Conservation (phyloP, 2,329 filamentous ascomycete genomes). For the Harringtonia lauricola region DNA sequence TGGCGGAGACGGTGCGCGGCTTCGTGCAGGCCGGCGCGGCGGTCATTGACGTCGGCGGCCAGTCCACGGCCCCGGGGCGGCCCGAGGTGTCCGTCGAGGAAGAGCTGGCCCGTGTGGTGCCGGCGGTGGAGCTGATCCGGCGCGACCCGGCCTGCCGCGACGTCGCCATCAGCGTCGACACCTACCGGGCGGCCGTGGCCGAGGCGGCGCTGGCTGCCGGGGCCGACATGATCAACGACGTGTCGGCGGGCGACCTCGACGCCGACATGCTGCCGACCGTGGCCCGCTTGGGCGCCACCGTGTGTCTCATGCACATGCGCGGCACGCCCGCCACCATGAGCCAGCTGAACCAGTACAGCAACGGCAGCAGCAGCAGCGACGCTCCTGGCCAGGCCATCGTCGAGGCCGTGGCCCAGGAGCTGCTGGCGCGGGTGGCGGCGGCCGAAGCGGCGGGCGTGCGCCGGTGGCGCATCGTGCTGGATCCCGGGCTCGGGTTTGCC, state of each 20-base stretch:
- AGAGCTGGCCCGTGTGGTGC: constrained; percentile 68
- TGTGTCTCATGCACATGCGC: constrained; percentile 88
- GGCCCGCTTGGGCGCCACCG: constrained; percentile 64
- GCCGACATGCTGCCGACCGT: constrained; percentile 71
- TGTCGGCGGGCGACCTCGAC: constrained; percentile 75
- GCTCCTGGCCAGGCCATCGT: constrained; percentile 40
- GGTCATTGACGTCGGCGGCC: constrained; percentile 86
- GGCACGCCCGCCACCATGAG: constrained; percentile 78
- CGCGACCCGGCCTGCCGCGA: constrained; percentile 16
- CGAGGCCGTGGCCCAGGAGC: constrained; percentile 52
- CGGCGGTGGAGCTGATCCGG: constrained; percentile 65
- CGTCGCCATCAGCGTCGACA: constrained; percentile 80
- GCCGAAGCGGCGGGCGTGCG: constrained; percentile 74
- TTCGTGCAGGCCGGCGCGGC: constrained; percentile 62
- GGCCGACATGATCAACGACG: constrained; percentile 89
- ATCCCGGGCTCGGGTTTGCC: constrained; percentile 90
- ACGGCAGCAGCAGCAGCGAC: constrained; percentile 12
- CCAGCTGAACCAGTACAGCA: constrained; percentile 48
- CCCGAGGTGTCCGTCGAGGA: constrained; percentile 57
- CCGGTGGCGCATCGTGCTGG: constrained; percentile 88
- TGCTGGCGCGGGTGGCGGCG: constrained; percentile 56
- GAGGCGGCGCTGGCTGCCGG: constrained; percentile 64
- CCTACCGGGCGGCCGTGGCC: constrained; percentile 79
- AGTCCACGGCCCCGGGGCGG: constrained; percentile 76
- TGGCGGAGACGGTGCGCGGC: constrained; percentile 45